Base-by-base conservation (phyloP, 176 grass and related monocot genomes). In the Carex kokanica region DNA sequence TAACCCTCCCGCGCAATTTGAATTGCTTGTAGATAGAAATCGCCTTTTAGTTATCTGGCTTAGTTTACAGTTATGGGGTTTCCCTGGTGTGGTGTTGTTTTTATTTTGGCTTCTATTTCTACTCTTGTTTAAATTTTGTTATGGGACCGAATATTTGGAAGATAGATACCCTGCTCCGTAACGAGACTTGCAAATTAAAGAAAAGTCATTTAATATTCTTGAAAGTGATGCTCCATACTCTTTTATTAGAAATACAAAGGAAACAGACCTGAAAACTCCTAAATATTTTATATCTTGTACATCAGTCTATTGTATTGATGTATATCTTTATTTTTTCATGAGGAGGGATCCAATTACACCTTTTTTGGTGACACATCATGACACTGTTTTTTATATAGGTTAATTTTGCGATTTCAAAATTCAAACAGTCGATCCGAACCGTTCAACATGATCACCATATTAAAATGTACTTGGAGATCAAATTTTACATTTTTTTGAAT, bases 11-110 rank as follows among this genome's bases (percentile, higher is more conserved):
- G 16, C 15, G 24, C 49, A 27, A 75, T 31, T 31, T n/a, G n/a
- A n/a, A n/a, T n/a, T 77, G 49, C 55, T 77, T 77, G 24, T 56
- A 32, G 10, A 55, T 78, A 78, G 45, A 78, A 56, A 78, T 78
- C 29, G 51, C 24, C 73, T 55, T 75, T 78, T 54, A 77, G 73
- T 18, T 56, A 55, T 78, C 51, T 56, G 24, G 51, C 56, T 75
- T 56, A 78, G 73, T 78, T 78, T 31, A 55, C 24, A 78, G 21
- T 32, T 18, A 49, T 0, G 49, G 23, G 73, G 49, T 49, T 53
- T 77, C 23, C 72, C 73, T 29, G 21, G 73, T 55, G 2, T 32
- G 10, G 6, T 77, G 31, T 55, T 53, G 17, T 55, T 60, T 60
- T 24, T 60, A 8, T 21, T 24, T 31, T 4, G 24, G 21, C 15